Evolutionary conservation across 192 early-diverging fungal genomes (phyloP), one percentile per base, ranked within the genome.

Genomic region (Coemansia sp.): DNA sequence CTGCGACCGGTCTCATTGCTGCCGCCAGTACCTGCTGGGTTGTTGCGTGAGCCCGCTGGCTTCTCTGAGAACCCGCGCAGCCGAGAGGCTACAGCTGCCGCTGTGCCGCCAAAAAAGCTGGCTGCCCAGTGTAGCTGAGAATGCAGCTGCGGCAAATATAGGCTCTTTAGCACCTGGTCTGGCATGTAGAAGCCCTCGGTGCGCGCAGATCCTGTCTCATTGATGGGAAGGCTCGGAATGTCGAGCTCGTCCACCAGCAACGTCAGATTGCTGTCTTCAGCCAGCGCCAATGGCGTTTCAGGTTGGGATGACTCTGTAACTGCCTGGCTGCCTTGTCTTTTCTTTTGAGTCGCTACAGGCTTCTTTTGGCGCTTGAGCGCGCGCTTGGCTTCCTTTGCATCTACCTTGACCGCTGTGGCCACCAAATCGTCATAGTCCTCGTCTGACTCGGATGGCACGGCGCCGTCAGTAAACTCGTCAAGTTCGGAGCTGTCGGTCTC

Each of bases 151-250:
- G 83, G 82, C 39, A 91, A 59, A 49, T 92, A 89, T 6, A 80
- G 74, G 6, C 83, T 72, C 63, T 97, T 95, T 62, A 82, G 78
- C 17, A 81, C 70, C 2, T 84, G 80, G 0, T 90, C 79, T 27
- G 95, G 88, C 51, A 70, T 59, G 65, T 89, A 89, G 67, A 87
- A 91, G 0, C 90, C 90, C 65, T 94, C 88, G 1, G 93, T 94
- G 55, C 95, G 86, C 5, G 94, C 95, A 48, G 86, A 85, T 21
- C 93, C 94, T 12, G 88, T 88, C 39, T 72, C 67, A 60, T 92
- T 85, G 35, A 72, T 65, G 10, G 73, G 82, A 17, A 80, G 67
- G 17, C 60, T 51, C 4, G 65, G 69, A 4, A 22, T 22, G 17
- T 57, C 62, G 9, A 60, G 43, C 24, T 53, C 51, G 11, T 53